Evolutionary conservation across 1,284 basidiomycete species (phyloP), one percentile per base, ranked within the genome.

Genomic region (Prillingera fragicola): DNA sequence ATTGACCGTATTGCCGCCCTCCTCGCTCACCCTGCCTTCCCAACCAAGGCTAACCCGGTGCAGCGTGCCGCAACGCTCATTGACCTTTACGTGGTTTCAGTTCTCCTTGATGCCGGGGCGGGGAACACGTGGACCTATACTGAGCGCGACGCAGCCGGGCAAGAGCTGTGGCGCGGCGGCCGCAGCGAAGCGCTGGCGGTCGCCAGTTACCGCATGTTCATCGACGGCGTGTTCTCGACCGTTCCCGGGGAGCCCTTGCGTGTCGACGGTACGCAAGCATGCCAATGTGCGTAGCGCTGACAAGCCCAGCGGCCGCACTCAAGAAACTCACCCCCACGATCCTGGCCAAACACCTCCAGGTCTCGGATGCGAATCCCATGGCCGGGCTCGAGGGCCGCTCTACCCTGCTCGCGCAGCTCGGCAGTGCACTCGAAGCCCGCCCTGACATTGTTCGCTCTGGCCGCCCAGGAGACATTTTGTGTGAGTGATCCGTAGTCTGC

Each of bases 101-200:
- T 96, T 5, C 76, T 96, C 10, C 81, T 96, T 36, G 92, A 96
- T 57, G 92, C 92, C 0, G 92, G 91, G 1, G 92, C 91, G 0
- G 92, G 92, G 1, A 83, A 82, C 51, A 67, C 71, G 14, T 96
- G 92, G 92, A 71, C 70, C 13, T 96, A 86, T 67, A 76, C 73
- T 10, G 90, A 94, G 55, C 69, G 73, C 9, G 60, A 39, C n/a
- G 39, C 12, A 4, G 28, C 31, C 13, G 50, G 45, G 21, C 18
- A 51, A 17, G 45, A 31, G 22, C 33, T 39, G 0, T 71, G 77
- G 59, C 74, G 71, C 8, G 91, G 87, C 60, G 74, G 75, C 15
- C 74, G 92, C 36, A 88, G 85, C 1, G 92, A 97, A 65, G 92
- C 91, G 0, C 74, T 97, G n/a, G 92, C 85, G 0, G 84, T 96